Percentiles rank a stretch among this genome's conserved stretches.
Evolutionary conservation across 306 rosid species (phyloP).

Genomic region (Cucurbita moschata): DNA sequence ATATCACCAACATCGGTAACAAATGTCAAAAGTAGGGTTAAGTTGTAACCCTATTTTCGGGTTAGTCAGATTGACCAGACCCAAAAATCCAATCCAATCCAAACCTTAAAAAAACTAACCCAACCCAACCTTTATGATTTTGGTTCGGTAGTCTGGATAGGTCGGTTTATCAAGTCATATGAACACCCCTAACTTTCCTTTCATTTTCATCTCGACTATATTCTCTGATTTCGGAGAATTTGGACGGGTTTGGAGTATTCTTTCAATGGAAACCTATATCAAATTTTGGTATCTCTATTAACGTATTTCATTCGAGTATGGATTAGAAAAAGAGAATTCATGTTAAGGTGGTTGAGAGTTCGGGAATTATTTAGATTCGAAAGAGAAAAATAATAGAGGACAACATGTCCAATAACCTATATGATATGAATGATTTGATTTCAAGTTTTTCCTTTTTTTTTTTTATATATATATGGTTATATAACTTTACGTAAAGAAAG

Average conservation of each 20-base stretch:
- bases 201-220: not conserved
- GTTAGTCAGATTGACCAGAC: too few species aligned
- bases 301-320: not conserved
- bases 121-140: too few species aligned
- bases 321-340: not conserved
- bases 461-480: not conserved
- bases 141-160: too few species aligned
- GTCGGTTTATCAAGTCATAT: too few species aligned
- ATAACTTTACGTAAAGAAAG: not conserved
- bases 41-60: too few species aligned
- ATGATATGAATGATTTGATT: not conserved
- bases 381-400: not conserved
- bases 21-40: too few species aligned
- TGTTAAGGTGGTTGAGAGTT: not conserved
- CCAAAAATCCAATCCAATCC: too few species aligned
- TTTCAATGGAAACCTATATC: not conserved
- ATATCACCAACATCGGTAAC: too few species aligned
- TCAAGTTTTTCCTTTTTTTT: not conserved
- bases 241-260: not conserved
- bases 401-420: not conserved
- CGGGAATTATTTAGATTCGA: not conserved
- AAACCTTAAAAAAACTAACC: too few species aligned
- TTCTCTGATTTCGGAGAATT: not conserved
- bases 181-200: not conserved
- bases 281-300: not conserved